Percentiles rank a stretch among this genome's conserved stretches.
Conservation (phyloP, 805 yeast genomes). For the Ogataea ganodermae region DNA sequence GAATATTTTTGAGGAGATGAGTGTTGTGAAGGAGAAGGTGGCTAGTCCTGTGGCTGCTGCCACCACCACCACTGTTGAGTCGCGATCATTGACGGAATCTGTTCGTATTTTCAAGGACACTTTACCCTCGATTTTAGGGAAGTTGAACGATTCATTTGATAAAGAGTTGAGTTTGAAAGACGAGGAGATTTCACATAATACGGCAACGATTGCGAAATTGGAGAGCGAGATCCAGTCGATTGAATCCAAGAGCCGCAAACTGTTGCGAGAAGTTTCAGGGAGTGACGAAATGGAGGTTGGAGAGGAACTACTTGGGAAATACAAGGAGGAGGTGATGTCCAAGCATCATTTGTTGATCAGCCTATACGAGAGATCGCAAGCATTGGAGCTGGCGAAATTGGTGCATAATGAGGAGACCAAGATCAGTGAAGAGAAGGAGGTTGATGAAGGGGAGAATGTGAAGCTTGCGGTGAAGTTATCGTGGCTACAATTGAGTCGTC, state of each 20-base stretch:
- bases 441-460: constrained; percentile 19
- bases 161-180: constrained; percentile 45
- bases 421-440: constrained; percentile 15
- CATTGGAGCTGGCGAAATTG: constrained; percentile 56
- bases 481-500: constrained; percentile 43
- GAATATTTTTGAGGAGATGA: constrained; percentile 41
- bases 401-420: constrained; percentile 54
- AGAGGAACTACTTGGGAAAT: constrained; percentile 11
- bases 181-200: constrained; percentile 51
- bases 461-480: constrained; percentile 40
- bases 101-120: constrained; percentile 22
- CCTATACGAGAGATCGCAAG: constrained; percentile 59
- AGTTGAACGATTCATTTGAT: constrained; percentile 26
- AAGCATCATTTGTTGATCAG: constrained; percentile 40
- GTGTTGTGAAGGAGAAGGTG: neutral
- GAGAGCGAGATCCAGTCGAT: constrained; percentile 40
- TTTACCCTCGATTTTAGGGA: constrained; percentile 24
- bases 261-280: constrained; percentile 20
- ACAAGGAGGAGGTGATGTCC: constrained; percentile 22
- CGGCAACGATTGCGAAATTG: constrained; percentile 42
- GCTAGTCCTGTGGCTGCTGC: neutral
- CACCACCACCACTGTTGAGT: neutral
- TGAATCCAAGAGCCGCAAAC: constrained; percentile 21
- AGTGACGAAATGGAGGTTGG: constrained; percentile 28
- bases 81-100: constrained; percentile 14